Conservation (phyloP, 192 early-diverging fungal species). For the Rhizophagus clarus region DNA sequence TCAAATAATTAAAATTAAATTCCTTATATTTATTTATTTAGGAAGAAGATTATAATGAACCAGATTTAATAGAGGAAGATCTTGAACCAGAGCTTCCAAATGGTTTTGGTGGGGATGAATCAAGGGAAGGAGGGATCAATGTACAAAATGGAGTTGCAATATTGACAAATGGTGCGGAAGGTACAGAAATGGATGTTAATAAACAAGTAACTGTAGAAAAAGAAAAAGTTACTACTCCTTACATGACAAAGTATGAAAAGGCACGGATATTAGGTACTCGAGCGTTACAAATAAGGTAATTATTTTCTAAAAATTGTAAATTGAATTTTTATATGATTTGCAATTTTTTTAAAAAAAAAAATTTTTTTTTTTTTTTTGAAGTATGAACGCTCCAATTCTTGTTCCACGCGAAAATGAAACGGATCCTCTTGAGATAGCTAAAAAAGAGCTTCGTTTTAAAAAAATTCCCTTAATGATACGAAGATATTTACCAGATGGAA, state of each 20-base stretch:
- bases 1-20: no score
- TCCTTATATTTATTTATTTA: no score
- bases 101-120: constrained; percentile 6
- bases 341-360: constrained; percentile 7
- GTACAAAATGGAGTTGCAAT: constrained; percentile 8
- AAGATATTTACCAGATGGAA: constrained; percentile 90
- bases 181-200: constrained; percentile 15
- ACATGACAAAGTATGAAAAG: constrained; percentile 99
- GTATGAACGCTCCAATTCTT: constrained; percentile 99
- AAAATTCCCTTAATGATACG: constrained; percentile 93
- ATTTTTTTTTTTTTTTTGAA: constrained; percentile 31
- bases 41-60: neutral
- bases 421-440: constrained; percentile 92
- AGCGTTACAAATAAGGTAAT: constrained; percentile 88
- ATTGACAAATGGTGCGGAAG: constrained; percentile 11
- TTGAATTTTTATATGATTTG: constrained; percentile 10
- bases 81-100: constrained; percentile 5
- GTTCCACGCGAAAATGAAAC: constrained; percentile 91
- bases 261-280: constrained; percentile 87
- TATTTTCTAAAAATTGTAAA: neutral
- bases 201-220: constrained; percentile 43
- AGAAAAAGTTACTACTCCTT: constrained; percentile 93
- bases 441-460: constrained; percentile 90
- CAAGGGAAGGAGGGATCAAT: constrained; percentile 1
- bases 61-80: constrained; percentile 16